Evolutionary conservation across 2,329 filamentous ascomycete genomes (phyloP), one percentile per base, ranked within the genome.

Genomic region (Botrytis byssoidea): DNA sequence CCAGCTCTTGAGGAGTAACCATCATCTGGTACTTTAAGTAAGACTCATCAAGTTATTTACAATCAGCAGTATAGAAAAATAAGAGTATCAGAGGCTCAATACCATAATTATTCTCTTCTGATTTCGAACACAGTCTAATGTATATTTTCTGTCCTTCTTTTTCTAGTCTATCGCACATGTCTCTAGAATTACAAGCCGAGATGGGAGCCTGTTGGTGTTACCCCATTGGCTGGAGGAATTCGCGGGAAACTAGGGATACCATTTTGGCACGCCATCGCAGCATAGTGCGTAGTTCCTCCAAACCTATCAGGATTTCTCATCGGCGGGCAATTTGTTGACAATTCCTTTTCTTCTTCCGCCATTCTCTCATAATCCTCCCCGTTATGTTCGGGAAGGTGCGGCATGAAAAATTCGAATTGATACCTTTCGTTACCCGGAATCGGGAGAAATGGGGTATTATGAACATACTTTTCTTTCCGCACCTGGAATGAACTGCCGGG

Each of bases 291-390:
- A 7, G 14, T 29, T 16, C 25, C 48, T 55, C 48, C 1, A 6
- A 55, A 55, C 3, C 1, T 16, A 3, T 6, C 25, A 55, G 48
- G 25, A 29, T n/a, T 6, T n/a, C 6, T 16, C 51, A 55, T 55
- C 51, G 1, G 5, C 14, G 51, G 51, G 14, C 48, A 29, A 16
- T 63, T 25, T 42, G 22, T 42, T 51, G 25, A 22, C 12, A 2
- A 0, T 14, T 0, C 20, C 22, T 37, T 63, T 22, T 4, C 25
- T 10, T 0, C 4, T 46, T 32, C n/a, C 29, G 63, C n/a, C 4
- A 5, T 2, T 1, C n/a, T 0, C 32, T 67, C 22, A n/a, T 18
- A n/a, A 7, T 1, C 16, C 46, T 6, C 3, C 3, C 46, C 37
- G 7, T 51, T 8, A 29, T 51, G 64, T 3, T n/a, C 44, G 1